Evolutionary conservation across 495 filamentous ascomycete species (phyloP), one percentile per base, ranked within the genome.

Genomic region (Filosporella fistucella): DNA sequence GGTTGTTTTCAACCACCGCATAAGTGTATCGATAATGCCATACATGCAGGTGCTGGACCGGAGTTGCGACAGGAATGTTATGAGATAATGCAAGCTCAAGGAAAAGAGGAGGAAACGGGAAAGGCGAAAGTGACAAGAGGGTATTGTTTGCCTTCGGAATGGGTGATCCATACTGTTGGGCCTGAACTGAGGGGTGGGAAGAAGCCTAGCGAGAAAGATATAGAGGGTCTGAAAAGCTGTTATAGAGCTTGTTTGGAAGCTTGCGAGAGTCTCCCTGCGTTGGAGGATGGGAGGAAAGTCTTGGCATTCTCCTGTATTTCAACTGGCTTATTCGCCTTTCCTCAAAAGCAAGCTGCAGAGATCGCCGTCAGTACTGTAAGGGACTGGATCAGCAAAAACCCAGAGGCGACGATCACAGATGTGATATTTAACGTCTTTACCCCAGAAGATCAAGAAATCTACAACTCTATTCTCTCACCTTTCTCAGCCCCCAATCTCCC

Each of bases 91-190:
- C 8, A 16, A 8, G 35, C 14, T 7, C 35, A 38, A 21, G 35
- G 35, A 4, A 6, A 5, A 4, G 35, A 38, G 23, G 35, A 38
- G 35, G 9, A 16, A 10, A 21, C 23, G 9, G 35, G 35, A 10
- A 16, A 13, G 6, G 35, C 35, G 35, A 38, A 38, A 21, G 35
- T 38, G 4, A 38, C 35, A 21, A 20, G n/a, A 7, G 35, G 14
- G 18, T 38, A 38, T 22, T 38, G 35, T 21, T 38, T 38, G 35
- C 35, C 35, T 10, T 16, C 35, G 20, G 35, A 38, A 21, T 38
- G 23, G 10, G 35, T 38, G 35, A 38, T 38, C 18, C 35, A 38
- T 21, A 38, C 35, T 38, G 35, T 38, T 20, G 35, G 35, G n/a
- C 35, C 35, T 7, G 17, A 38, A 22, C 10, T 38, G 3, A n/a